Evolutionary conservation across 2,329 filamentous ascomycete genomes (phyloP), one percentile per base, ranked within the genome.

Genomic region (Clarireedia paspali): DNA sequence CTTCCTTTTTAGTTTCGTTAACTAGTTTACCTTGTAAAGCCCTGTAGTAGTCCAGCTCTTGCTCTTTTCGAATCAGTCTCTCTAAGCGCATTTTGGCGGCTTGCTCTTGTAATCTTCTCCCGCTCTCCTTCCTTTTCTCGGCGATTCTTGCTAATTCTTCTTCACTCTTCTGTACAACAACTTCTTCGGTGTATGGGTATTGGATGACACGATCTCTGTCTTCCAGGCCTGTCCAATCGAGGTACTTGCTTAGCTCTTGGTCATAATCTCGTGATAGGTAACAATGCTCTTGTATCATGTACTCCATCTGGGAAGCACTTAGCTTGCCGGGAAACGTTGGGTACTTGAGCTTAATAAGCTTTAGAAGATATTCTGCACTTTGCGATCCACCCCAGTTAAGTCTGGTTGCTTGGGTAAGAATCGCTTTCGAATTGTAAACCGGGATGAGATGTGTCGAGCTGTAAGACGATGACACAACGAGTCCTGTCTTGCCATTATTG

Each of bases 41-140:
- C 68, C 90, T 91, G 76, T 91, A 96, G 71, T 96, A 96, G 64
- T 95, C 91, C 1, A 97, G 75, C 69, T 97, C 91, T 68, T 95
- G 85, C 72, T 99, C 94, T 72, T 99, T 99, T 67, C 89, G 88
- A 70, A 97, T 89, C 47, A 99, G 77, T 66, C 95, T 95, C 62
- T 99, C 94, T 0, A 99, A 75, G 6, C 94, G 86, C 90, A 96
- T 96, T 72, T 96, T 97, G 9, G 92, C 92, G 0, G 94, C 94
- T 71, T 99, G 94, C 66, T 96, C 91, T 70, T 99, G 94, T 26
- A 99, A 70, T 47, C 95, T 80, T 61, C 94, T 80, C 0, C 94
- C 94, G 63, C 90, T 94, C 72, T 99, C 94, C 70, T 95, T 95
- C 68, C 95, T 90, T 69, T 92, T 87, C 75, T 99, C 94, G 10